Base-by-base conservation (phyloP, 306 rosid genomes). In the Mucuna pruriens region DNA sequence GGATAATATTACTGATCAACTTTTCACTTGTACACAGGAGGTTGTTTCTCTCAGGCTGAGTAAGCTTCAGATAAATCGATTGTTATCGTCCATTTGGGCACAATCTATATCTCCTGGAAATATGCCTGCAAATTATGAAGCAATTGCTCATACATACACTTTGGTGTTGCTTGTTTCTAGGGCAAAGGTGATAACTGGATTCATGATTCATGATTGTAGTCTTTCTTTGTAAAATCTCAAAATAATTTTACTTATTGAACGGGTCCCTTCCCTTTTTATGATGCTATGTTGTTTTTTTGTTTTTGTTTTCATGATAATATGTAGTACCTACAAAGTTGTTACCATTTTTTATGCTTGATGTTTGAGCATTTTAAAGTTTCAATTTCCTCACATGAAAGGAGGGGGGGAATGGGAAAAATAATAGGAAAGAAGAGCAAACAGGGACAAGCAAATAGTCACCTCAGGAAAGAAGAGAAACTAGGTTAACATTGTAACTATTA, bases 121-220 rank as follows among this genome's bases (percentile, higher is more conserved):
- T 86, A 69, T 85, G 85, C 98, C 99, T 38, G 92, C 78, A 84
- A 93, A 90, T 81, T 96, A 93, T 84, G 99, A 92, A 96, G 99
- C 92, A 83, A 90, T 96, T 65, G 86, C 99, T 75, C 90, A 87
- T 79, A 89, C 98, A 11, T 91, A 92, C 85, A 85, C 94, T 87
- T 89, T 96, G 77, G 86, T 92, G 75, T 74, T 91, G 86, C 86
- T 93, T 84, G 90, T 90, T 87, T 93, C 98, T 80, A 85, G 88
- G 79, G 85, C 90, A 23, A 96, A 93, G 99, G 99, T 93, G 88
- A 75, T 79, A 73, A 70, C 39, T 39, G 20, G 33, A 82, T 65
- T 48, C 74, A 26, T 23, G 55, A 55, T 74, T 33, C 74, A 25
- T 17, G 46, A 42, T 73, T 39, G 13, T 73, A 15, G 38, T 68